Conservation (phyloP, 106 monocot species). For the Amphibolis antarctica region DNA sequence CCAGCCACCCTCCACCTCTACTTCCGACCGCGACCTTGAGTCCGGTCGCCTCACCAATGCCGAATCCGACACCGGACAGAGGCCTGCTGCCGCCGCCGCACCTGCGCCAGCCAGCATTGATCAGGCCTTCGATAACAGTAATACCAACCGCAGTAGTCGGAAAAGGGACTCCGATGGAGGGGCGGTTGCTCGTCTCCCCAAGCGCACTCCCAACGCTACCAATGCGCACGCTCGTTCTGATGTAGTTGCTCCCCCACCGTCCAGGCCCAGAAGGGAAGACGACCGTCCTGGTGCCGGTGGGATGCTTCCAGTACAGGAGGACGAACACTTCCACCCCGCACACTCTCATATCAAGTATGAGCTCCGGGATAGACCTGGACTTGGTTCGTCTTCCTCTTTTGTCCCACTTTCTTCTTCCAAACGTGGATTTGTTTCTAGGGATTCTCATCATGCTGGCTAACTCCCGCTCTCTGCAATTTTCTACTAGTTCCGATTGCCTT, state of each 20-base stretch:
- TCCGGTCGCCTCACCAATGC: neutral
- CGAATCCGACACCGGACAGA: neutral
- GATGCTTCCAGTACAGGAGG: constrained; percentile 32
- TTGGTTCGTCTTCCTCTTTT: constrained; percentile 26
- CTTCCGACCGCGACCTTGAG: constrained; percentile 8
- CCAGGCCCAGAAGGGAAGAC: neutral
- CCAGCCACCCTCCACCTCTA: constrained; percentile 1
- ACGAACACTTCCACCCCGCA: constrained; percentile 32
- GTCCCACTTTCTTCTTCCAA: neutral
- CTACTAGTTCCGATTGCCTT: constrained; percentile 62
- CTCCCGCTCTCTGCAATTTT: neutral
- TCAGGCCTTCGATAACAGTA: constrained; percentile 5
- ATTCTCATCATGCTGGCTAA: neutral
- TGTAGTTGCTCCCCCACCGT: neutral
- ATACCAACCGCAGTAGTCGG: constrained; percentile 19
- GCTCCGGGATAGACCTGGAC: constrained; percentile 84
- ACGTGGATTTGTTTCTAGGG: neutral
- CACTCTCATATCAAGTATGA: constrained; percentile 74
- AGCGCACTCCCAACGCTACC: neutral
- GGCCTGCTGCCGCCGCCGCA: constrained; percentile 1
- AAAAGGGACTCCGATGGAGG: constrained; percentile 24
- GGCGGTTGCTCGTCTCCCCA: neutral
- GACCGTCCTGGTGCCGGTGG: constrained; percentile 9
- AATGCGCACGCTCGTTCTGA: neutral
- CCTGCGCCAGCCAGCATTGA: neutral